Base-by-base conservation (phyloP, 768 basidiomycete species). In the Nidula microcarpa region DNA sequence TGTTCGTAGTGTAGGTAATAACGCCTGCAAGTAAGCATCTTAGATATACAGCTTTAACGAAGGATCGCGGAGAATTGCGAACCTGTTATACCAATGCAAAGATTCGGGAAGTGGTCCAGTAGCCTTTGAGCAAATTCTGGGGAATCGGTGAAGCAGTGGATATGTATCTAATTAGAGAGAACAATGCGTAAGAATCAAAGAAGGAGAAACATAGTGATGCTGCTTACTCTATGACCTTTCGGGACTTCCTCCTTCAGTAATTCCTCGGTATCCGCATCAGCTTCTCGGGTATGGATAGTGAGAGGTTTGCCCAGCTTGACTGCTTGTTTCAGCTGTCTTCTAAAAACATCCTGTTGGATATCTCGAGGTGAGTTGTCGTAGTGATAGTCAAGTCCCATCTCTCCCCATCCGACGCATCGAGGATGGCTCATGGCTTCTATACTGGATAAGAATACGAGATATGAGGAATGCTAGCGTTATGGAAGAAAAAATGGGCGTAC, bases 121-220 rank as follows among this genome's bases (percentile, higher is more conserved):
- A 95, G 74, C 3, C 86, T 77, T 37, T 73, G 74, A 0, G 86
- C 92, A 57, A 93, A 86, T 16, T 74, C 84, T 0, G 89, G 89
- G 0, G 86, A 74, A 64, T 94, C 91, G 1, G 91, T 93, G 67
- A 89, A 94, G 63, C 92, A 95, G 58, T 94, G 93, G 4, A 95
- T 75, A 60, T 94, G 92, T 32, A 94, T 85, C 85, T 90, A 54
- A 4, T 9, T 18, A 9, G 39, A 9, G 10, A 11, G n/a, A 43
- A 14, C 52, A 47, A 5, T 46, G 50, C 23, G 32, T 16, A n/a
- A 33, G n/a, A 16, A 11, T 45, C 13, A 46, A 23, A 5, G 6
- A 17, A 6, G 14, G 13, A 32, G 16, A 4, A 44, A 36, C 74
- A 0, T 30, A 30, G 23, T 4, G 23, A 30, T 30, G 23, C 23